Evolutionary conservation across 192 early-diverging fungal genomes (phyloP).

Genomic region (Spinellus fusiger): DNA sequence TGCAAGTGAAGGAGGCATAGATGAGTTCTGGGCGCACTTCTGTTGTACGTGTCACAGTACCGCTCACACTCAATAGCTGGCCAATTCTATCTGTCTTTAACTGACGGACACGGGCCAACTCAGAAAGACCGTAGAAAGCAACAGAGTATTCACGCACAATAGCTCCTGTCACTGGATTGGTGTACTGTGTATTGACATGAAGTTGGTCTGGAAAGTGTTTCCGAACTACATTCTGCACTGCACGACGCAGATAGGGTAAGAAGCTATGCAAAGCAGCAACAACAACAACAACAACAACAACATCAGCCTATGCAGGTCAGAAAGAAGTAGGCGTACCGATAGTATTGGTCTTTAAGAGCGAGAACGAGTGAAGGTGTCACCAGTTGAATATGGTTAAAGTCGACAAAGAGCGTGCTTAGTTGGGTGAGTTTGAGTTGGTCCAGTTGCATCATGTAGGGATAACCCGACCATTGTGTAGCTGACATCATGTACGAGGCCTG

Average conservation of each 20-base stretch:
- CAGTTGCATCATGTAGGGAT: slow-evolving; percentile 67
- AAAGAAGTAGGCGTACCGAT: slow-evolving; percentile 48
- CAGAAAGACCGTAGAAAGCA: slow-evolving; percentile 57
- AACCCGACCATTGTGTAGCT: slow-evolving; percentile 20
- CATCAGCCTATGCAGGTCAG: not conserved
- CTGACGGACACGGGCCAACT: slow-evolving; percentile 69
- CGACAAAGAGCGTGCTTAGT: slow-evolving; percentile 66
- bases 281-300: no score
- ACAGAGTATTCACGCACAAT: slow-evolving; percentile 71
- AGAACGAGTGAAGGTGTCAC: slow-evolving; percentile 53
- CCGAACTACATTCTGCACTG: slow-evolving; percentile 75
- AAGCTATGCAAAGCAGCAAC: slow-evolving; percentile 31
- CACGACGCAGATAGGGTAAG: slow-evolving; percentile 80
- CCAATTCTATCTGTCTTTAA: slow-evolving; percentile 80
- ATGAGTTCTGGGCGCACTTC: slow-evolving; percentile 96
- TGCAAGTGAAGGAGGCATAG: slow-evolving; percentile 85
- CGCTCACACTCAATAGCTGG: slow-evolving; percentile 71
- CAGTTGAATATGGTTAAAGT: slow-evolving; percentile 55
- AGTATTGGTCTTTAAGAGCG: slow-evolving; percentile 65
- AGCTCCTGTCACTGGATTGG: slow-evolving; percentile 35
- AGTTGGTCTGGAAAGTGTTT: slow-evolving; percentile 62
- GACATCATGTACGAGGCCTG: slow-evolving; percentile 13
- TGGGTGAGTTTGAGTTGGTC: slow-evolving; percentile 49
- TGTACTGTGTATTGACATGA: slow-evolving; percentile 34
- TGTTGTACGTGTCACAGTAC: slow-evolving; percentile 95